phyloP scores from a whole-genome alignment of 192 early-diverging fungal species.

The Glomus cerebriforme region DNA sequence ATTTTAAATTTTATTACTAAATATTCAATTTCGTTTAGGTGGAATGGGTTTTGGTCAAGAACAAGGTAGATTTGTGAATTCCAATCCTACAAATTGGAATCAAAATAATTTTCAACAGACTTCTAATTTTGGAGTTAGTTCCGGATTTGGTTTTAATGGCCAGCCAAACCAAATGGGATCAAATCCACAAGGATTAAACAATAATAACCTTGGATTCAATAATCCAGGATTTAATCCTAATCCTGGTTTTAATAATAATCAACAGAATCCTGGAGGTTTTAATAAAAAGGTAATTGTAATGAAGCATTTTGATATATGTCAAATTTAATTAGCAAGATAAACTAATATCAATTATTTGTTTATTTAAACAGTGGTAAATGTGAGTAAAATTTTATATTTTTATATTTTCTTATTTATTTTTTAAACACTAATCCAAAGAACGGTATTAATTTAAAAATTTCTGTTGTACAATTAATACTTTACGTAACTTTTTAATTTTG shows the following conservation, averaged over 20 bases:
- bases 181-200: background rate
- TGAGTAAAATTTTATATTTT: no score
- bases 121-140: background rate
- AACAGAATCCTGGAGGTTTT: background rate
- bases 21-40: background rate
- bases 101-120: background rate
- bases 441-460: no score
- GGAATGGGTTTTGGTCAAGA: background rate
- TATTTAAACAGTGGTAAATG: background rate
- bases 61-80: background rate
- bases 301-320: background rate
- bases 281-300: background rate
- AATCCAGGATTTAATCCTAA: conserved; percentile 14
- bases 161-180: background rate
- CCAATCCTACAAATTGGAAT: background rate
- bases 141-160: background rate
- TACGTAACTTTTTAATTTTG: no score
- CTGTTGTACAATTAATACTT: no score
- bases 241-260: background rate
- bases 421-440: no score
- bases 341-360: background rate
- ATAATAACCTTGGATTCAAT: background rate
- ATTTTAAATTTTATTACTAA: background rate
- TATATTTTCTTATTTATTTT: no score
- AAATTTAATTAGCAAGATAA: background rate